Conservation (phyloP, 495 filamentous ascomycete genomes). For the Penicillium malachiteum region DNA sequence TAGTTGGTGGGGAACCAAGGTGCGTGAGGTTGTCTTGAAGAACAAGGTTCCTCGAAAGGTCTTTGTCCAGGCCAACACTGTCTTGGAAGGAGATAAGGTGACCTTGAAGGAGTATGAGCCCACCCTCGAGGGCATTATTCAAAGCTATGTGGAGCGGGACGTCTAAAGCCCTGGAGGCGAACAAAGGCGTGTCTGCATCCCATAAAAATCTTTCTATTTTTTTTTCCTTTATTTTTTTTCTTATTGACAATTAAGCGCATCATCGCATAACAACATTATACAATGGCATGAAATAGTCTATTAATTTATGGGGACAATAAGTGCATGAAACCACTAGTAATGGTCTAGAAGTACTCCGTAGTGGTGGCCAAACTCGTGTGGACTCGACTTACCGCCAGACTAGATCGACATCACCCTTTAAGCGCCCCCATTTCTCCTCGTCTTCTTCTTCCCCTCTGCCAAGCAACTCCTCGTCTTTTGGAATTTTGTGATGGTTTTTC, state of each 20-base stretch:
- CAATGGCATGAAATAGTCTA: too few species aligned
- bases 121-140: conserved; percentile 78
- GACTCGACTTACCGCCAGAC: conserved; percentile 7
- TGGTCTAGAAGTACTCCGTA: too few species aligned
- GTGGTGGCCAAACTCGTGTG: not conserved
- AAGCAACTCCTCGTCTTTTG: conserved; percentile 11
- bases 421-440: conserved; percentile 18
- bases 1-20: conserved; percentile 74
- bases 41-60: conserved; percentile 93
- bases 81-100: conserved; percentile 71
- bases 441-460: not conserved
- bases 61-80: conserved; percentile 92
- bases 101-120: conserved; percentile 87
- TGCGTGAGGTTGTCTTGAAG: conserved; percentile 74
- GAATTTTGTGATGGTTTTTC: conserved; percentile 1
- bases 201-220: too few species aligned
- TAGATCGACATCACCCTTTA: conserved; percentile 8
- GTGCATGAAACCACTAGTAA: too few species aligned
- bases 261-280: too few species aligned
- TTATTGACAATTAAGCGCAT: too few species aligned
- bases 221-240: too few species aligned
- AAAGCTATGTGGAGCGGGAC: conserved; percentile 83
- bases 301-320: too few species aligned
- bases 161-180: conserved; percentile 35
- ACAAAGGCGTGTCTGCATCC: not conserved